A percentile compares a stretch with the other conserved stretches of the same genome.
Conservation (phyloP, 805 yeast species). For the Metschnikowia santaceciliae region DNA sequence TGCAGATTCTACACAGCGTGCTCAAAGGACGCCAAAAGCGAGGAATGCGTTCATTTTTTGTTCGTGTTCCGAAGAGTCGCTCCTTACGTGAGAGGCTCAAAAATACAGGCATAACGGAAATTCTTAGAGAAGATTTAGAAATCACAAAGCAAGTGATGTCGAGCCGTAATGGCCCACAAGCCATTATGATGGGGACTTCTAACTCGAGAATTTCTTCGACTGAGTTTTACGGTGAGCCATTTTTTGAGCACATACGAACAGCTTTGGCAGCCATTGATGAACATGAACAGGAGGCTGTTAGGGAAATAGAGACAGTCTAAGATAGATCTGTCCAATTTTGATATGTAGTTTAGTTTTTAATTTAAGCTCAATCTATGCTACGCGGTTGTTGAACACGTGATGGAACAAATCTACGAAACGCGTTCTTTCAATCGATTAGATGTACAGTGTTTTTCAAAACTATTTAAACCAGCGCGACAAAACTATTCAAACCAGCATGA, state of each 20-base stretch:
- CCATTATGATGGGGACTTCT: not conserved
- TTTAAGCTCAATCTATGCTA: not conserved
- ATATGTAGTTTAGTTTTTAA: not conserved
- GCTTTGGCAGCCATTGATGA: not conserved
- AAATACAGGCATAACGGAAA: constrained; percentile 27
- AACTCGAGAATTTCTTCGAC: not conserved
- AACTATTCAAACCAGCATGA: too few species aligned
- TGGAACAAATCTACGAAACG: not conserved
- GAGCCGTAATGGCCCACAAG: constrained; percentile 4
- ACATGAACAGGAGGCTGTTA: not conserved
- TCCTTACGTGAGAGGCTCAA: constrained; percentile 27
- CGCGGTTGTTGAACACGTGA: constrained; percentile 1
- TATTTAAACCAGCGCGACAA: too few species aligned
- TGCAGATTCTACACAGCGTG: constrained; percentile 31
- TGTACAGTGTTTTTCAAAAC: too few species aligned
- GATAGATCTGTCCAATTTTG: not conserved
- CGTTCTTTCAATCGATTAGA: not conserved
- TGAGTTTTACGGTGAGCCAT: not conserved
- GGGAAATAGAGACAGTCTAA: constrained; percentile 13
- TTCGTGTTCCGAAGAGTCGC: constrained; percentile 27
- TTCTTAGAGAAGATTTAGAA: constrained; percentile 25
- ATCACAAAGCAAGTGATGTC: constrained; percentile 11
- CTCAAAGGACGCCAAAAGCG: constrained; percentile 28
- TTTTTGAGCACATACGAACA: constrained; percentile 2
- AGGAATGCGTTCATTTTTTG: constrained; percentile 32